Evolutionary conservation across 768 basidiomycete genomes (phyloP).

Genomic region (Serendipita sp.): DNA sequence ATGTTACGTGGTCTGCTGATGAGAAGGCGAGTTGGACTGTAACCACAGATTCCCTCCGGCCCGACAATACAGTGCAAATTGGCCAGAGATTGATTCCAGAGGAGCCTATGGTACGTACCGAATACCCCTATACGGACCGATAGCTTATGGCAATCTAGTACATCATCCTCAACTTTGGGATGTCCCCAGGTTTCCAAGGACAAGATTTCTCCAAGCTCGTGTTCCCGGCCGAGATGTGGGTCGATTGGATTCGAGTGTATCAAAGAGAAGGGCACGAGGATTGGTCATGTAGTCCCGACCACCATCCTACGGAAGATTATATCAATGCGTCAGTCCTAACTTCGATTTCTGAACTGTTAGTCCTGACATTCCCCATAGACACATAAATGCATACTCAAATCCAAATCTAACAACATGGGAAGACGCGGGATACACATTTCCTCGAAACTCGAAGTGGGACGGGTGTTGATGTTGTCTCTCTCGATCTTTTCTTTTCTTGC

Average conservation of each 20-base stretch:
- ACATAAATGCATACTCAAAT: conserved; percentile 18
- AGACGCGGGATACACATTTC: conserved; percentile 18
- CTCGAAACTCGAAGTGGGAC: conserved; percentile 13
- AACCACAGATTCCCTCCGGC: conserved; percentile 16
- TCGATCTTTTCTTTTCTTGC: background rate
- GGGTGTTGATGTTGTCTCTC: background rate
- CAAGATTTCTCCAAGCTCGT: conserved; percentile 38
- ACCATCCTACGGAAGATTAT: conserved; percentile 20
- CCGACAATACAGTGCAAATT: conserved; percentile 16
- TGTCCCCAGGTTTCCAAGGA: conserved; percentile 57
- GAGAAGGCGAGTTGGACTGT: conserved; percentile 17
- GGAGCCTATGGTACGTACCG: conserved; percentile 22
- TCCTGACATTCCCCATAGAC: background rate
- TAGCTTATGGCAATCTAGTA: conserved; percentile 15
- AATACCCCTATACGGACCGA: conserved; percentile 13
- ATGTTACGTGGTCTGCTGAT: conserved; percentile 19
- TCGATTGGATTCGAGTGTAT: conserved; percentile 75
- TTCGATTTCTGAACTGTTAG: background rate
- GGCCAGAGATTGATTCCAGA: conserved; percentile 19
- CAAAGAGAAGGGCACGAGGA: conserved; percentile 35
- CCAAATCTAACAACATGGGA: conserved; percentile 18
- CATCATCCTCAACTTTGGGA: conserved; percentile 46
- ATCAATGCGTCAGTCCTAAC: conserved; percentile 13
- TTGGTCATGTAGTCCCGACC: conserved; percentile 21
- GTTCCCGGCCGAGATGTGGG: conserved; percentile 52